phyloP scores from a whole-genome alignment of 805 yeast genomes.

The Myxozyma geophila region DNA sequence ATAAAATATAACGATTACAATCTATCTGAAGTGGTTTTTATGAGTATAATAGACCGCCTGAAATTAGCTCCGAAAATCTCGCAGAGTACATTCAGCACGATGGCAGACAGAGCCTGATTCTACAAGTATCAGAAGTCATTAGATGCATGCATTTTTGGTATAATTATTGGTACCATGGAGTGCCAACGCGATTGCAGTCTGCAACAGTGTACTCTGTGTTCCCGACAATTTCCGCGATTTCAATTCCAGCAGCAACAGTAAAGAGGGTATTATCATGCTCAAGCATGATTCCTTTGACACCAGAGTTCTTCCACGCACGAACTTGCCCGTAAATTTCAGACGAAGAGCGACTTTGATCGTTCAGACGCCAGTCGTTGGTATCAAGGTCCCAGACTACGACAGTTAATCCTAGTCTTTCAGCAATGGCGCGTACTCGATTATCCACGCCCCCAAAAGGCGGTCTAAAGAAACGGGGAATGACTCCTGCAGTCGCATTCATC shows the following conservation, averaged over 20 bases:
- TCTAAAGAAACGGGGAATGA: conserved; percentile 88
- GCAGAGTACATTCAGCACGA: background rate
- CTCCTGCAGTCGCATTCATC: conserved; percentile 89
- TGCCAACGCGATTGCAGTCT: conserved; percentile 62
- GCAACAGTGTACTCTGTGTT: conserved; percentile 59
- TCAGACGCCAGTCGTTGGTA: conserved; percentile 86
- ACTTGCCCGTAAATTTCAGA: conserved; percentile 61
- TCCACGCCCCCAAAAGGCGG: conserved; percentile 97
- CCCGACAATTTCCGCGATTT: conserved; percentile 44
- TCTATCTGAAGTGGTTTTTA: no score
- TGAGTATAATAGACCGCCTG: no score
- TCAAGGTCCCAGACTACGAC: conserved; percentile 91
- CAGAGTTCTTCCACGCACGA: conserved; percentile 53
- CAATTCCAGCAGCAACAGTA: conserved; percentile 73
- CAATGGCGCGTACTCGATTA: conserved; percentile 77
- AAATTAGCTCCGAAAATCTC: no score
- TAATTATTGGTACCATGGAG: conserved; percentile 4
- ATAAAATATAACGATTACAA: no score
- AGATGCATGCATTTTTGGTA: background rate
- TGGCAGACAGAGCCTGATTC: background rate
- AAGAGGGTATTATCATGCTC: conserved; percentile 79
- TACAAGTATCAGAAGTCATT: background rate
- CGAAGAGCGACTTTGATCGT: conserved; percentile 55
- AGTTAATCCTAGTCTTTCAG: conserved; percentile 83
- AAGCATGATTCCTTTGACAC: conserved; percentile 65